A percentile compares a stretch with the other conserved stretches of the same genome.
Conservation (phyloP, 2,329 filamentous ascomycete genomes). For the Didymella exigua region DNA sequence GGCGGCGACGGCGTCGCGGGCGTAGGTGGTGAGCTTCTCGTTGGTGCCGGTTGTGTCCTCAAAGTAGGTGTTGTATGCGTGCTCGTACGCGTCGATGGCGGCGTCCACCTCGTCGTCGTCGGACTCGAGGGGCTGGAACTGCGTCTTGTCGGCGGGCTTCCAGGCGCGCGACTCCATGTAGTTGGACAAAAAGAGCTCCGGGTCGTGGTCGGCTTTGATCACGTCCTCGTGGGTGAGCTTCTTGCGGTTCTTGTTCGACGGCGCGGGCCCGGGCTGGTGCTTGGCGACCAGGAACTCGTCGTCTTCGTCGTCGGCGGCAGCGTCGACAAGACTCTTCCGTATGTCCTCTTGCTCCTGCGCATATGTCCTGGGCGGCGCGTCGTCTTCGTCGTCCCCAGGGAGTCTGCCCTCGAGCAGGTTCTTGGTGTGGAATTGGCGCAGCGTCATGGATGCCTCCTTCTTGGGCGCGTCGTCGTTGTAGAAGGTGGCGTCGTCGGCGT, state of each 20-base stretch:
- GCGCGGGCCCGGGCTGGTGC: constrained; percentile 52
- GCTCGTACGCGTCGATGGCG: constrained; percentile 84
- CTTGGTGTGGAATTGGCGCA: constrained; percentile 90
- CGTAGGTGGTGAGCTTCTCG: constrained; percentile 84
- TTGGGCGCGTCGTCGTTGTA: constrained; percentile 52
- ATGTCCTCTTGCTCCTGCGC: constrained; percentile 85
- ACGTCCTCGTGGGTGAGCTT: constrained; percentile 62
- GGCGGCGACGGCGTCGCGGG: constrained; percentile 80
- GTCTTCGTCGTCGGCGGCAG: constrained; percentile 62
- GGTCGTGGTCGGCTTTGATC: constrained; percentile 80
- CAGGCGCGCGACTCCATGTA: constrained; percentile 93
- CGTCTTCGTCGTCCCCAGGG: constrained; percentile 63
- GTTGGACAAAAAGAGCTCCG: constrained; percentile 91
- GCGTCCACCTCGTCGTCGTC: constrained; percentile 81
- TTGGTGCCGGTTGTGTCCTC: constrained; percentile 90
- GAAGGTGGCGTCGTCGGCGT: constrained; percentile 62
- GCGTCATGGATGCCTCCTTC: constrained; percentile 81
- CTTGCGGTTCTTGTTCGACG: constrained; percentile 35
- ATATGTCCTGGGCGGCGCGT: constrained; percentile 70
- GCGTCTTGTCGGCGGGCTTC: constrained; percentile 70
- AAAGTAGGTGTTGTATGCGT: constrained; percentile 94
- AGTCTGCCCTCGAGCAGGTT: constrained; percentile 78
- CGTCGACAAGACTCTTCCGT: constrained; percentile 76
- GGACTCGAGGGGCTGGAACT: constrained; percentile 84
- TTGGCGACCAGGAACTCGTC: constrained; percentile 79